Evolutionary conservation across 208 protist genomes (phyloP).

Genomic region (Acanthamoeba culbertsoni): DNA sequence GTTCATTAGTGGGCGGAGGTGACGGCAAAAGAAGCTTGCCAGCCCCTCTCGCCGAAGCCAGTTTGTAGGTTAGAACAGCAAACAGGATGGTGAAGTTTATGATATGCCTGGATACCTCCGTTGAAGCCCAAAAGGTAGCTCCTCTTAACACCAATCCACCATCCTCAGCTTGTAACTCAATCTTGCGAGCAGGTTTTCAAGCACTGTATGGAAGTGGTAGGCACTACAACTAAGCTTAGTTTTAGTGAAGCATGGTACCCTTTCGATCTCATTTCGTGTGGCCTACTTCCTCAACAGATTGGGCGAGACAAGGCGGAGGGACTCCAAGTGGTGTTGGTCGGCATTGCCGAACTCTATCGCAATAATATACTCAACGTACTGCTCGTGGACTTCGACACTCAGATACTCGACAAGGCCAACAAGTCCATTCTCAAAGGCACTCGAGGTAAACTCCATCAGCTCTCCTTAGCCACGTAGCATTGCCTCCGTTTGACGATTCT

Average conservation of each 20-base stretch:
- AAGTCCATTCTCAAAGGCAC: conserved; percentile 50
- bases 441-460: too few relatives aligned
- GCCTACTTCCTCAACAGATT: not conserved
- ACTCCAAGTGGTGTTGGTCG: not conserved
- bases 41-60: not conserved
- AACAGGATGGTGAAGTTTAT: not conserved
- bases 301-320: not conserved
- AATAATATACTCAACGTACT: conserved; percentile 40
- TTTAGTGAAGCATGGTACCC: not conserved
- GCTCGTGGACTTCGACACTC: not conserved
- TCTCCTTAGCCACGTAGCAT: too few relatives aligned
- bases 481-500: too few relatives aligned
- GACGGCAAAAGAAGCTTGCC: not conserved
- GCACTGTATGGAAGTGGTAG: not conserved
- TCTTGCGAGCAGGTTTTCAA: not conserved
- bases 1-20: too few relatives aligned
- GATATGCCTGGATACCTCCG: conserved; percentile 19
- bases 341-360: not conserved
- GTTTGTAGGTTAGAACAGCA: too few relatives aligned
- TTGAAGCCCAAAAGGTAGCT: not conserved
- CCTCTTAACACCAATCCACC: not conserved
- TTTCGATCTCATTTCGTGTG: not conserved
- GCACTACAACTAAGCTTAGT: not conserved
- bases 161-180: not conserved
- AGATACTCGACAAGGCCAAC: conserved; percentile 45